Conservation (phyloP, 805 yeast species). For the Yarrowia porcina region DNA sequence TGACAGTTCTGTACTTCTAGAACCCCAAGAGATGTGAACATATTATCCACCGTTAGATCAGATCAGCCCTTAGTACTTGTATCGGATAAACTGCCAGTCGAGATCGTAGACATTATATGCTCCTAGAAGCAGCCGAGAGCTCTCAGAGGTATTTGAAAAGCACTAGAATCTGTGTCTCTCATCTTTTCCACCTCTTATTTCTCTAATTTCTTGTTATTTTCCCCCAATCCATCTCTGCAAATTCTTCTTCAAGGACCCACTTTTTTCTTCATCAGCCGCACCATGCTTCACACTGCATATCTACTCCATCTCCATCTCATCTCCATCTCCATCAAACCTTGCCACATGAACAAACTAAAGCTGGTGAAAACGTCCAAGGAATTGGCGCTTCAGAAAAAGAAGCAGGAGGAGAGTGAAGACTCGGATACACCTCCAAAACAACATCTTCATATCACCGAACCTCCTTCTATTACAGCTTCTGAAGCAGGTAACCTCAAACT, state of each 20-base stretch:
- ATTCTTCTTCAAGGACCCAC: neutral
- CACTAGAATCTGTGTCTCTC: too few relatives aligned
- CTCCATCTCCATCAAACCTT: neutral
- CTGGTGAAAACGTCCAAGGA: constrained; percentile 20
- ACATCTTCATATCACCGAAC: constrained; percentile 1
- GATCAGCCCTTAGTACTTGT: neutral
- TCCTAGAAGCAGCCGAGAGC: too few relatives aligned
- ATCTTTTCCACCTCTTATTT: too few relatives aligned
- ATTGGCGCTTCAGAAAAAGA: neutral
- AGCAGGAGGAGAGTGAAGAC: neutral
- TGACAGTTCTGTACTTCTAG: too few relatives aligned
- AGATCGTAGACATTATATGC: too few relatives aligned
- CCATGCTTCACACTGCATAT: neutral
- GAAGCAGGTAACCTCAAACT: constrained; percentile 13
- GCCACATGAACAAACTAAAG: constrained; percentile 5
- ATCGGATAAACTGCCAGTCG: too few relatives aligned
- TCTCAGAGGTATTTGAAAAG: too few relatives aligned
- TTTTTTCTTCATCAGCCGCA: neutral
- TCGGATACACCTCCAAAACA: neutral
- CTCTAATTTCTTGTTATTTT: too few relatives aligned
- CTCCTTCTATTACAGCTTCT: neutral
- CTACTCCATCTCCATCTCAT: neutral
- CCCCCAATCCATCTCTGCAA: too few relatives aligned
- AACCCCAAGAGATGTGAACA: too few relatives aligned
- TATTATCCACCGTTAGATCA: too few relatives aligned